Evolutionary conservation across 2,329 filamentous ascomycete genomes (phyloP), one percentile per base, ranked within the genome.

Genomic region (Trichophyton verrucosum): DNA sequence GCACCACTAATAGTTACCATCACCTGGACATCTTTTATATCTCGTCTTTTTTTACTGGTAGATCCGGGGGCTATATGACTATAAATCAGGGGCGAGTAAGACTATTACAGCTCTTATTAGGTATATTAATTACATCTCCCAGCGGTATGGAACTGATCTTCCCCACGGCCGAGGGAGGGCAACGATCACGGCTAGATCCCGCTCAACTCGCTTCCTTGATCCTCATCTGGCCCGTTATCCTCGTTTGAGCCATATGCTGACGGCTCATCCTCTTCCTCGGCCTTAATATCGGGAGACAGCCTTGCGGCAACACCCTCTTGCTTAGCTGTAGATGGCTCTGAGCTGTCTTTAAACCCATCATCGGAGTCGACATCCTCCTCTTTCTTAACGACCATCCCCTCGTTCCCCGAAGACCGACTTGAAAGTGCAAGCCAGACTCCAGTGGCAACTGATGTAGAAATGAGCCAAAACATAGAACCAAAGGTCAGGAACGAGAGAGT

Each of bases 391-490:
- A 15, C 22, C 51, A 58, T 55, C 22, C 22, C 20, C 24, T 64
- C 56, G 27, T 42, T 58, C 6, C 47, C 60, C 49, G 59, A 64
- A 27, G 63, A 71, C 42, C 67, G 68, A 38, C 76, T 75, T 7
- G 72, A 77, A 20, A 88, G 66, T 0, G 81, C 53, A 1, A 81
- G 71, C 86, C 89, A 95, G 0, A 82, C 85, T 0, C 85, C 42
- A 0, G 79, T 77, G 71, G 88, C 82, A 47, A 86, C 86, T 0
- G 84, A 65, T 68, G 95, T 79, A 69, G 92, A 90, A 11, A 84
- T 82, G 1, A 77, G 70, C 90, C 91, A 97, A 73, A 96, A 96
- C 0, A 82, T 66, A 0, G 77, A 73, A 0, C 86, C 88, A 67
- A 91, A 87, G 0, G 86, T 68, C 0, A 87, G 59, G 62, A 90